Percentiles rank a stretch among this genome's conserved stretches.
Evolutionary conservation across 2,329 filamentous ascomycete genomes (phyloP).

Genomic region (Metarhizium guizhouense): DNA sequence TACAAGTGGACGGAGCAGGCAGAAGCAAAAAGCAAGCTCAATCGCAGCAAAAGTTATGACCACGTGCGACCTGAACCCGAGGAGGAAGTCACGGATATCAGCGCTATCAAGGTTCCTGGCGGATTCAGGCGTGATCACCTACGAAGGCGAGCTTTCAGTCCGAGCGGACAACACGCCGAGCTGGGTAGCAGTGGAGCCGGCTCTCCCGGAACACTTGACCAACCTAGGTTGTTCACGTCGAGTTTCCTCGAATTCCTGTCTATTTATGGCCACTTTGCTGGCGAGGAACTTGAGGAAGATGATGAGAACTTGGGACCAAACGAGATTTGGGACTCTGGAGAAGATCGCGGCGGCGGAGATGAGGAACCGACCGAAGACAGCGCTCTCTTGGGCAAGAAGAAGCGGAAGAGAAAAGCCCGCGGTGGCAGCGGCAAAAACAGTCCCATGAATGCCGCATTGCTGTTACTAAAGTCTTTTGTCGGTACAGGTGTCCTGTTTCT

Average conservation of each 20-base stretch:
- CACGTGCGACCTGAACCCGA: constrained; percentile 69
- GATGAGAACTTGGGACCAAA: constrained; percentile 81
- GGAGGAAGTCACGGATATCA: constrained; percentile 73
- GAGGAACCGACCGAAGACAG: constrained; percentile 82
- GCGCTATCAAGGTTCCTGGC: constrained; percentile 84
- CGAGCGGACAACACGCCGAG: constrained; percentile 25
- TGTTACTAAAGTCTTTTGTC: constrained; percentile 95
- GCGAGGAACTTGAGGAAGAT: constrained; percentile 93
- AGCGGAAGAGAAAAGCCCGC: constrained; percentile 67
- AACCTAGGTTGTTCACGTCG: constrained; percentile 63
- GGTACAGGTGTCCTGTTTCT: constrained; percentile 93
- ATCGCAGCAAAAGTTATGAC: constrained; percentile 84
- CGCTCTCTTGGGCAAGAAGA: constrained; percentile 65
- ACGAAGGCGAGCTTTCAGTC: constrained; percentile 62
- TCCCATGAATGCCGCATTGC: constrained; percentile 67
- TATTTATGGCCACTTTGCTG: constrained; percentile 94
- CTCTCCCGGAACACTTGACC: constrained; percentile 20
- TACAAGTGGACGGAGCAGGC: constrained; percentile 95
- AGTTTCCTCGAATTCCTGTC: constrained; percentile 95
- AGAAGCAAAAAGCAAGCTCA: constrained; percentile 57
- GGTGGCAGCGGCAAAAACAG: constrained; percentile 67
- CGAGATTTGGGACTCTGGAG: constrained; percentile 83
- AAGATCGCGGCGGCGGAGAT: constrained; percentile 60
- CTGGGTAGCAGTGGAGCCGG: constrained; percentile 23
- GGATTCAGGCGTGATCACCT: constrained; percentile 90